These are phyloP conservation scores for Didymellaceae sp. DNA, from an alignment of 2,329 filamentous ascomycete species.

Conservation along the genomic window DNA sequence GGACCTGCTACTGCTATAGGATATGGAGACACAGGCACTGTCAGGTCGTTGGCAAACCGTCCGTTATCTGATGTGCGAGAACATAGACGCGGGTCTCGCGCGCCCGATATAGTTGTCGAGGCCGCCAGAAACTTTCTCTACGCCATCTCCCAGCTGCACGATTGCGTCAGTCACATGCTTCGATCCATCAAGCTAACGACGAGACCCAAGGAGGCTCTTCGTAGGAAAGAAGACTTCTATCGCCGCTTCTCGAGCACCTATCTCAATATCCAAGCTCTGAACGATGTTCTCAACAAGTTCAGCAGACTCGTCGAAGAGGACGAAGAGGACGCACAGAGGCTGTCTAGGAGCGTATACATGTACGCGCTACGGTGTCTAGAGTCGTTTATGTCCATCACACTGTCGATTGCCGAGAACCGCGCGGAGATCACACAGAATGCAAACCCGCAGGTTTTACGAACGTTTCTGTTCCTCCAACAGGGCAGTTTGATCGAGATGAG, in stretches of 20 bases:
- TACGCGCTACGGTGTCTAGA: conserved; percentile 45
- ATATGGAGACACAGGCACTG: conserved; percentile 44
- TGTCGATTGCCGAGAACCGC: conserved; percentile 47
- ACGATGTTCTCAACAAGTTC: conserved; percentile 59
- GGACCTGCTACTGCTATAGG: conserved; percentile 43
- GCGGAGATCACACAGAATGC: conserved; percentile 60
- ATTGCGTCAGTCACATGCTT: conserved; percentile 46
- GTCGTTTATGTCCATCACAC: conserved; percentile 45
- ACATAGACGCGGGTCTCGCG: conserved; percentile 57
- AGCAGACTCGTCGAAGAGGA: conserved; percentile 59
- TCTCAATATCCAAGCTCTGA: conserved; percentile 62
- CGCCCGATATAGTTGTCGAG: conserved; percentile 60
- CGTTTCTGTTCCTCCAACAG: conserved; percentile 65
- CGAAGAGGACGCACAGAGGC: conserved; percentile 52
- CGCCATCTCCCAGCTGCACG: conserved; percentile 59
- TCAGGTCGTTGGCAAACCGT: conserved; percentile 50
- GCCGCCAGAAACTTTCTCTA: conserved; percentile 63
- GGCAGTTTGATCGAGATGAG: conserved; percentile 65
- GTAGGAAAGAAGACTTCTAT: conserved; percentile 54
- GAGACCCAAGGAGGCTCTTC: conserved; percentile 53
- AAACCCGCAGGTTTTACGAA: conserved; percentile 64
- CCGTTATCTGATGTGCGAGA: conserved; percentile 65
- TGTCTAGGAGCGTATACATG: conserved; percentile 45
- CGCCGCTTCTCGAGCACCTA: conserved; percentile 64
- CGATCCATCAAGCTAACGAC: conserved; percentile 45